phyloP scores from a whole-genome alignment of 176 grass and related monocot genomes.

The Avena atlantica region DNA sequence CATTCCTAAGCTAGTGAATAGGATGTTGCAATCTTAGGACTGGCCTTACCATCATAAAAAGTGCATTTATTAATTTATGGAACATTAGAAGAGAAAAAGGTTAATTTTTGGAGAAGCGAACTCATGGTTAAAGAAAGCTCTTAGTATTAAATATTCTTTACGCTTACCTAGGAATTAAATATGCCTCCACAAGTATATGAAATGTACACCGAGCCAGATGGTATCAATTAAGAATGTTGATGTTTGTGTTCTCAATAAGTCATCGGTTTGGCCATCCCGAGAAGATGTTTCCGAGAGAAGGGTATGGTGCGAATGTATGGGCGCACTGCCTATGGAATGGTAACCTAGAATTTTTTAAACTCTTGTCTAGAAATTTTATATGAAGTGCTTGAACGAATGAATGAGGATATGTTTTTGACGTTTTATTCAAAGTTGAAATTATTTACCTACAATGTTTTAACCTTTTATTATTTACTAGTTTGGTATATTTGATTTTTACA shows the following conservation, averaged over 20 bases:
- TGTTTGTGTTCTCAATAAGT: not conserved
- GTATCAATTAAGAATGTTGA: not conserved
- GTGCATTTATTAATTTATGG: not conserved
- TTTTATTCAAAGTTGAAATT: not conserved
- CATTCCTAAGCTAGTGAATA: not conserved
- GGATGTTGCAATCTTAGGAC: not conserved
- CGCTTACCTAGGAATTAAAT: not conserved
- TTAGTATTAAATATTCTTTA: not conserved
- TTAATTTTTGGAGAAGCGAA: not conserved
- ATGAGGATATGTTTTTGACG: not conserved
- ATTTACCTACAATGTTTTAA: not conserved
- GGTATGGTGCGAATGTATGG: not conserved
- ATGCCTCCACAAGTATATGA: not conserved
- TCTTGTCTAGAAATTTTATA: not conserved
- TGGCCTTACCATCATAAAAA: not conserved
- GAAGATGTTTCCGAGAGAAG: not conserved
- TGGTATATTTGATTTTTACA: not conserved
- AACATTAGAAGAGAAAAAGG: not conserved
- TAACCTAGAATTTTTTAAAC: not conserved
- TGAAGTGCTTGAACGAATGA: not conserved
- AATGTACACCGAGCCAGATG: too few species aligned
- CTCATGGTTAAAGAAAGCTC: too few species aligned
- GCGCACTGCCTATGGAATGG: not conserved
- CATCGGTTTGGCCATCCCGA: not conserved
- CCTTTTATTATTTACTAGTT: not conserved